Evolutionary conservation across 495 filamentous ascomycete species (phyloP).

Genomic region (Gamarada debralockiae): DNA sequence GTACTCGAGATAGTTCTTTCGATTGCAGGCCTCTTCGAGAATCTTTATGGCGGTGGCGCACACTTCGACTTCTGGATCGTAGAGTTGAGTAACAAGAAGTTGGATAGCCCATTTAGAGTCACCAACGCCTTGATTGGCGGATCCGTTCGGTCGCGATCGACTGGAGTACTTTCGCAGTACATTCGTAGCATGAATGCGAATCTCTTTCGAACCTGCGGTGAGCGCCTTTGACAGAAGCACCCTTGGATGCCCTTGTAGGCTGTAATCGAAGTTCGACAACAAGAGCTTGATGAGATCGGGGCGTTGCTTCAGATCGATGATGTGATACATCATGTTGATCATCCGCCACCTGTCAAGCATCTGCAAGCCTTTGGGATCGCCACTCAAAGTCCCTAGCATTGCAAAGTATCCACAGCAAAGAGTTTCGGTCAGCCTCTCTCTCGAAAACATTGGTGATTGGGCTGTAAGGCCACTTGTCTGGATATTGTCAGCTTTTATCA

Average conservation of each 20-base stretch:
- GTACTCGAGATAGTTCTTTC: slow-evolving; percentile 82
- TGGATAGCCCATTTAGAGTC: slow-evolving; percentile 92
- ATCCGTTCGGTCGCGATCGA: slow-evolving; percentile 32
- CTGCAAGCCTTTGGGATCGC: slow-evolving; percentile 71
- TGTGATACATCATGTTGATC: slow-evolving; percentile 99
- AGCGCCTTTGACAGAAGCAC: slow-evolving; percentile 91
- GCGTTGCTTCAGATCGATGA: slow-evolving; percentile 83
- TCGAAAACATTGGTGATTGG: slow-evolving; percentile 80
- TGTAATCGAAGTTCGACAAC: slow-evolving; percentile 88
- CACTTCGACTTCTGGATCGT: slow-evolving; percentile 94
- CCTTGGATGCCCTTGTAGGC: slow-evolving; percentile 76
- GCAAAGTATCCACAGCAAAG: slow-evolving; percentile 90
- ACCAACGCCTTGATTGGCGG: slow-evolving; percentile 28
- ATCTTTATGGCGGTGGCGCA: slow-evolving; percentile 96
- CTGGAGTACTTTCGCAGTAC: slow-evolving; percentile 79
- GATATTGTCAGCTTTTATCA: slow-evolving; percentile 1
- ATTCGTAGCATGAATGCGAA: slow-evolving; percentile 81
- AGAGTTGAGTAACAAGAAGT: slow-evolving; percentile 91
- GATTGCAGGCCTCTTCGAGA: slow-evolving; percentile 94
- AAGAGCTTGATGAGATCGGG: slow-evolving; percentile 87
- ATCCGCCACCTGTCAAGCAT: slow-evolving; percentile 97
- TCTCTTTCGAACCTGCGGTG: slow-evolving; percentile 85
- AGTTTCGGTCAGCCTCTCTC: slow-evolving; percentile 74
- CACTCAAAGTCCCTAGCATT: slow-evolving; percentile 81
- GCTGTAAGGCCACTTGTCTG: slow-evolving; percentile 87